phyloP scores from a whole-genome alignment of 1,139 yeast genomes.

The Zygosaccharomyces pseudobailii region DNA sequence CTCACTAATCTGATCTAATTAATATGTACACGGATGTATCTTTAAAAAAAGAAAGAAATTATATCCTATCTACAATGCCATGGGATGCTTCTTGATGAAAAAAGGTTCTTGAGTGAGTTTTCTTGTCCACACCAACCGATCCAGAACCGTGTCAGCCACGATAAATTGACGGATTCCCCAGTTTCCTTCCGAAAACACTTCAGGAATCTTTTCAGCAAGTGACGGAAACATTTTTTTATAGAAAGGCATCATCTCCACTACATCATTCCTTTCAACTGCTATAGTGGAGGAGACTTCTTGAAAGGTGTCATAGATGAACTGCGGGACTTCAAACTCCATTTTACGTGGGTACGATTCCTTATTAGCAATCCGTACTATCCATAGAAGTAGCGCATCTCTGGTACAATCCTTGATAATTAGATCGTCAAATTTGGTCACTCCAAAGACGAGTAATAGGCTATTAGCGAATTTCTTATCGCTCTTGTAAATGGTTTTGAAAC shows the following conservation, averaged over 20 bases:
- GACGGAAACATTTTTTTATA: conserved; percentile 55
- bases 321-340: conserved; percentile 42
- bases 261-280: conserved; percentile 46
- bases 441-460: conserved; percentile 52
- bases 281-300: conserved; percentile 38
- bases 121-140: conserved; percentile 54
- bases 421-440: conserved; percentile 51
- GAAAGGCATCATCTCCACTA: conserved; percentile 49
- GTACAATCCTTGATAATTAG: conserved; percentile 44
- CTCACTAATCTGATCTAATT: conserved; percentile 38
- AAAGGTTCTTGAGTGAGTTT: conserved; percentile 58
- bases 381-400: conserved; percentile 58
- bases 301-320: conserved; percentile 48
- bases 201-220: conserved; percentile 52
- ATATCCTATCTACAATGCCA: conserved; percentile 5
- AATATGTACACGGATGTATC: conserved; percentile 3
- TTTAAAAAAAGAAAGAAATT: not conserved
- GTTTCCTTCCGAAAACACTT: conserved; percentile 52
- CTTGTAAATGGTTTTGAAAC: conserved; percentile 52
- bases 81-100: conserved; percentile 39
- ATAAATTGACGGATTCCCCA: conserved; percentile 62
- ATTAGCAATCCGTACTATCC: conserved; percentile 58
- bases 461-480: conserved; percentile 52
- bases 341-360: conserved; percentile 36
- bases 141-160: conserved; percentile 56